phyloP scores from a whole-genome alignment of 305 asterid genomes.

The Stenogyne calaminthoides region DNA sequence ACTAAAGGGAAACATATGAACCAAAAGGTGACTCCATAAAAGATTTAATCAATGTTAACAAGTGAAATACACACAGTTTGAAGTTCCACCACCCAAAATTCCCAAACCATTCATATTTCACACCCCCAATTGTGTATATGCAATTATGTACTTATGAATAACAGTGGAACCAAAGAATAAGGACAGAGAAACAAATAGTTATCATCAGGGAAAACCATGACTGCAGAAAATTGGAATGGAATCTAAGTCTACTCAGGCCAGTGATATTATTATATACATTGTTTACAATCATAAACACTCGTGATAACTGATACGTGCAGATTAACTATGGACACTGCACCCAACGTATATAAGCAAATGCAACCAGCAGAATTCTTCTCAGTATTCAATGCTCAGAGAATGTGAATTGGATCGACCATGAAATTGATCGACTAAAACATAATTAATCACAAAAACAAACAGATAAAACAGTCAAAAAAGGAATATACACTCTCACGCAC shows the following conservation, averaged over 20 bases:
- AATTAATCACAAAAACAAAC: background rate
- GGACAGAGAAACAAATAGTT: background rate
- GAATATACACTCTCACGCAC: too few relatives aligned
- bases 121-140: background rate
- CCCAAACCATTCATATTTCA: background rate
- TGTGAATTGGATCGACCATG: background rate
- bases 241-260: background rate
- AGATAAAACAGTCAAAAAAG: background rate
- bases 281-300: background rate
- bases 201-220: background rate
- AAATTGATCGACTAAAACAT: background rate
- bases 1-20: background rate
- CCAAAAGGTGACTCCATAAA: background rate
- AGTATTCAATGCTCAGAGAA: background rate
- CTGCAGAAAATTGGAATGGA: background rate
- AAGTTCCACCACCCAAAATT: background rate
- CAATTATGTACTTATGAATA: background rate
- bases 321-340: background rate
- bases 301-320: background rate
- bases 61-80: background rate
- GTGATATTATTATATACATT: background rate
- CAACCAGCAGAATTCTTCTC: background rate
- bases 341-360: background rate
- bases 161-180: too few relatives aligned
- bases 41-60: background rate